These are phyloP conservation scores for Rasamsonia emersonii DNA, from an alignment of 2,329 filamentous ascomycete species.

Conservation along the genomic window DNA sequence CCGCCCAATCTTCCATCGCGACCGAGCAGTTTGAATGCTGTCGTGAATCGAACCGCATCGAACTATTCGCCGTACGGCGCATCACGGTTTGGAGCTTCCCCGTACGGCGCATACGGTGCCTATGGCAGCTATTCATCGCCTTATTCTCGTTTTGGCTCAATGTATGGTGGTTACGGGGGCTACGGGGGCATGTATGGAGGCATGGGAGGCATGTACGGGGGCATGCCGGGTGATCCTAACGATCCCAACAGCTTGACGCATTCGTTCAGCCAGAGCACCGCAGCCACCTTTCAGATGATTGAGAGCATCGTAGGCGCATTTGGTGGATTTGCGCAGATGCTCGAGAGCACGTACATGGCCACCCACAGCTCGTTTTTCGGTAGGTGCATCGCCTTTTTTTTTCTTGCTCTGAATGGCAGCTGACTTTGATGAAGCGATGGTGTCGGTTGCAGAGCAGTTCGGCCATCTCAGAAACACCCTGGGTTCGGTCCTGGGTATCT, in stretches of 20 bases:
- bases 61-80: conserved; percentile 62
- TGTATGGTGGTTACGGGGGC: conserved; percentile 39
- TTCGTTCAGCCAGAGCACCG: conserved; percentile 87
- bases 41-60: conserved; percentile 81
- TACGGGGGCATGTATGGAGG: conserved; percentile 39
- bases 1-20: conserved; percentile 56
- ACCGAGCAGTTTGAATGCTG: conserved; percentile 65
- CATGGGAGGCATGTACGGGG: conserved; percentile 39
- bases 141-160: conserved; percentile 31
- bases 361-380: conserved; percentile 98
- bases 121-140: conserved; percentile 39
- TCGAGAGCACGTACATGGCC: conserved; percentile 99
- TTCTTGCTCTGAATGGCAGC: conserved; percentile 7
- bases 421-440: conserved; percentile 63
- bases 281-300: conserved; percentile 95
- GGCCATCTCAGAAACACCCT: conserved; percentile 87
- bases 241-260: conserved; percentile 93
- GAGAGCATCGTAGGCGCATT: conserved; percentile 95
- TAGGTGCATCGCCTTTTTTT: conserved; percentile 41
- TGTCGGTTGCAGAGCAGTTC: conserved; percentile 95
- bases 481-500: conserved; percentile 88
- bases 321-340: conserved; percentile 96
- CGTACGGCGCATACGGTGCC: conserved; percentile 39
- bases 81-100: conserved; percentile 47
- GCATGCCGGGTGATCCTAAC: conserved; percentile 57